Conservation (phyloP, 192 early-diverging fungal genomes). For the Paraglomus brasilianum region DNA sequence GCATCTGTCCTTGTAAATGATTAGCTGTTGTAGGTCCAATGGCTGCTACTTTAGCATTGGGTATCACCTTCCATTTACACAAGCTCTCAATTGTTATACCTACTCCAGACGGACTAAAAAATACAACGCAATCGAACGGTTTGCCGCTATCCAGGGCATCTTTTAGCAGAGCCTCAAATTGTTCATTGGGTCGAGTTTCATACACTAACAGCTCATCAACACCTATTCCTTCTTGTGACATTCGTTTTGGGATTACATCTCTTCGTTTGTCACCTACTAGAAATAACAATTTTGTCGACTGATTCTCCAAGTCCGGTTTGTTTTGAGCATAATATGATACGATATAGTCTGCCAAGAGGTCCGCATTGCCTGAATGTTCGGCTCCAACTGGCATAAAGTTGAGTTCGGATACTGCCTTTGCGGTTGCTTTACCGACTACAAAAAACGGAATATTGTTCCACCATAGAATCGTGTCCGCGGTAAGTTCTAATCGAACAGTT, state of each 20-base stretch:
- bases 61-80: not conserved
- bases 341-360: slow-evolving; percentile 39
- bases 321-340: not conserved
- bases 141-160: not conserved
- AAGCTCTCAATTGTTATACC: slow-evolving; percentile 37
- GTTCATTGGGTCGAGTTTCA: slow-evolving; percentile 31
- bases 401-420: slow-evolving; percentile 24
- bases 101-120: slow-evolving; percentile 61
- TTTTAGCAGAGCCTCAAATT: slow-evolving; percentile 31
- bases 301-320: too few relatives aligned
- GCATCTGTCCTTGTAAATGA: slow-evolving; percentile 23
- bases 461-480: not conserved
- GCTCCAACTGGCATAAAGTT: slow-evolving; percentile 25
- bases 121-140: slow-evolving; percentile 54
- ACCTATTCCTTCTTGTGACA: slow-evolving; percentile 30
- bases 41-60: slow-evolving; percentile 33
- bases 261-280: slow-evolving; percentile 54
- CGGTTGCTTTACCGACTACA: slow-evolving; percentile 48
- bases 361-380: slow-evolving; percentile 42
- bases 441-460: slow-evolving; percentile 44
- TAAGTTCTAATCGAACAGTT: too few relatives aligned
- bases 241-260: slow-evolving; percentile 37
- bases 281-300: slow-evolving; percentile 39
- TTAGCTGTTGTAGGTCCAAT: slow-evolving; percentile 53
- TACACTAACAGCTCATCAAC: slow-evolving; percentile 45